Conservation (phyloP, 805 yeast species). For the Metschnikowia henanensis region DNA sequence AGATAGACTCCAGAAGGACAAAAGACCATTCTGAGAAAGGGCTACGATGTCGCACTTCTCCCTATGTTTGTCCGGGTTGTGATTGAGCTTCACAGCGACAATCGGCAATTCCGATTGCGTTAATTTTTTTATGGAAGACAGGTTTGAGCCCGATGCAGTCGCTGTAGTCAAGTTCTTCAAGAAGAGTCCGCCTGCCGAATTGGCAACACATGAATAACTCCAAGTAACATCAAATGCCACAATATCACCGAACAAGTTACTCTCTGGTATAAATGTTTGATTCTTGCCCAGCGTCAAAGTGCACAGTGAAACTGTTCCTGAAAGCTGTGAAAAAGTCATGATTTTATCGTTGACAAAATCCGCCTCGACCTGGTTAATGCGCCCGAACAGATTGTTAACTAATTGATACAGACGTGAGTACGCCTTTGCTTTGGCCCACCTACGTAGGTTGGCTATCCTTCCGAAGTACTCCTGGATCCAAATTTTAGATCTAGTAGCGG, state of each 20-base stretch:
- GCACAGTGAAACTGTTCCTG: conserved; percentile 32
- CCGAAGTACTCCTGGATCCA: conserved; percentile 50
- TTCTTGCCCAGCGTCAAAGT: conserved; percentile 35
- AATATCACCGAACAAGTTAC: conserved; percentile 18
- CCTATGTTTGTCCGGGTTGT: conserved; percentile 24
- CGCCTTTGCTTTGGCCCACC: conserved; percentile 40
- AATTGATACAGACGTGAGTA: conserved; percentile 29
- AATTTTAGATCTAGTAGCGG: conserved; percentile 40
- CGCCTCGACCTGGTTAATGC: conserved; percentile 21
- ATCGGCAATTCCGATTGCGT: conserved; percentile 17
- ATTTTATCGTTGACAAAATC: conserved; percentile 28
- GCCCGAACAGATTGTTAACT: conserved; percentile 28
- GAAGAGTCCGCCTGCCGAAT: conserved; percentile 27
- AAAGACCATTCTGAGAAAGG: conserved; percentile 23
- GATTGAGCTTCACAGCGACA: conserved; percentile 21
- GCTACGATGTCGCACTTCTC: conserved; percentile 27
- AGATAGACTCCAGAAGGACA: conserved; percentile 27
- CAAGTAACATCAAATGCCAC: conserved; percentile 28
- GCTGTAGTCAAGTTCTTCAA: conserved; percentile 36
- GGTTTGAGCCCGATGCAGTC: conserved; percentile 27
- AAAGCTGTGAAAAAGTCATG: conserved; percentile 27
- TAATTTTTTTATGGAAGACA: conserved; percentile 22
- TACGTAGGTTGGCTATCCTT: conserved; percentile 34
- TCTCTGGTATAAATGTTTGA: conserved; percentile 40
- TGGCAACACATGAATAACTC: conserved; percentile 33